Conservation (phyloP, 176 grass and related monocot species). For the Aegilops tauschii region DNA sequence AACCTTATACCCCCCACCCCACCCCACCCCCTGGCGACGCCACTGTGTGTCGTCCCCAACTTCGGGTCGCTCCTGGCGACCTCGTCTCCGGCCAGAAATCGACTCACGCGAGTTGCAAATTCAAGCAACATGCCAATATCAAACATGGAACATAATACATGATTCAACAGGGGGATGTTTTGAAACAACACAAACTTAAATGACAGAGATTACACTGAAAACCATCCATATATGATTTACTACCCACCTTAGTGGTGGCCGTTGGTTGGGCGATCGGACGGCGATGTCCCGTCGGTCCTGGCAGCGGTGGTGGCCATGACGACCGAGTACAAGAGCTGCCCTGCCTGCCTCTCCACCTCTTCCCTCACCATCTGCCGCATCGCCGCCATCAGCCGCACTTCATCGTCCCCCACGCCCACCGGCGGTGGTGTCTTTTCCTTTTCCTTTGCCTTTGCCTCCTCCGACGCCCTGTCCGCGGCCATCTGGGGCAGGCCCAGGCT, state of each 20-base stretch:
- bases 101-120: too few species aligned
- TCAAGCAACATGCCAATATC: too few species aligned
- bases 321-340: background rate
- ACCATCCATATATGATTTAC: background rate
- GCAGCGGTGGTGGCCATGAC: background rate
- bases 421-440: background rate
- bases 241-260: slow-evolving; percentile 1
- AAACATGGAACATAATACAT: background rate
- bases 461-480: background rate
- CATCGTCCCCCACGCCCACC: background rate
- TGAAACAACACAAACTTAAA: background rate
- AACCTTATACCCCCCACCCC: too few species aligned
- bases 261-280: background rate
- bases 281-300: background rate
- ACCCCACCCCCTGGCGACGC: too few species aligned
- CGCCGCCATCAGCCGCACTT: background rate
- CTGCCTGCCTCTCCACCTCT: background rate
- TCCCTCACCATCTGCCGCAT: background rate
- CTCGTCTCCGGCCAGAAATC: too few species aligned
- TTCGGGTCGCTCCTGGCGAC: too few species aligned
- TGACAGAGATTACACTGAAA: background rate
- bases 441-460: background rate
- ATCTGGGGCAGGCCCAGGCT: background rate
- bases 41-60: too few species aligned
- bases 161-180: background rate